Base-by-base conservation (phyloP, 495 filamentous ascomycete species). In the Penicillium bovifimosum region DNA sequence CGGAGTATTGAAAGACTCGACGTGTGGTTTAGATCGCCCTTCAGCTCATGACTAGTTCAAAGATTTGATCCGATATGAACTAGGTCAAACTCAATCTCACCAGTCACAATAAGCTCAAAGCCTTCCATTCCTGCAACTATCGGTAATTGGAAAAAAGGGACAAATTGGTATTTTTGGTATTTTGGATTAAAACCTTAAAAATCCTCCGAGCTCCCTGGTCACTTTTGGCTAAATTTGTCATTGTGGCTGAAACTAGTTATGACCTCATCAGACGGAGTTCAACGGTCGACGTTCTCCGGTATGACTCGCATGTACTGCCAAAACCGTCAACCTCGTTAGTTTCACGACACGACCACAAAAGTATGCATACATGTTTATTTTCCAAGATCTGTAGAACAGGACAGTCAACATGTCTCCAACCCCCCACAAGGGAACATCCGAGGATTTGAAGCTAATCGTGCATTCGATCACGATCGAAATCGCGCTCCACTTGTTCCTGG, bases 221-320 rank as follows among this genome's bases (percentile, higher is more conserved):
- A 4, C 20, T 24, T 24, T 24, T 24, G 20, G 20, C 20, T 24
- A 35, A 7, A 28, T 39, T 47, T 18, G 33, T 31, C 34, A 28
- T 29, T 29, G 46, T 34, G 48, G 39, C 48, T 51, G 38, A 50
- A 36, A n/a, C 16, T 20, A 36, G 13, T 9, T 20, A 27, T 48
- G 9, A 27, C 11, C 14, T 50, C 47, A 29, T 31, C n/a, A 31
- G n/a, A 10, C 24, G 33, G 32, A 49, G 20, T 33, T 46, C 6
- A 24, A 2, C 34, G 29, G 29, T 46, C 29, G 43, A 46, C 10
- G 45, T 47, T 38, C 45, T 38, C 45, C 45, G 33, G 20, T 11
- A 14, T 45, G 26, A 27, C 18, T 24, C 9, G 38, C 13, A 28
- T 31, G 41, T 31, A 31, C 9, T 1, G 29, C 9, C 6, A 9